Evolutionary conservation across 2,329 filamentous ascomycete genomes (phyloP), one percentile per base, ranked within the genome.

Genomic region (Epichloe coenophiala): DNA sequence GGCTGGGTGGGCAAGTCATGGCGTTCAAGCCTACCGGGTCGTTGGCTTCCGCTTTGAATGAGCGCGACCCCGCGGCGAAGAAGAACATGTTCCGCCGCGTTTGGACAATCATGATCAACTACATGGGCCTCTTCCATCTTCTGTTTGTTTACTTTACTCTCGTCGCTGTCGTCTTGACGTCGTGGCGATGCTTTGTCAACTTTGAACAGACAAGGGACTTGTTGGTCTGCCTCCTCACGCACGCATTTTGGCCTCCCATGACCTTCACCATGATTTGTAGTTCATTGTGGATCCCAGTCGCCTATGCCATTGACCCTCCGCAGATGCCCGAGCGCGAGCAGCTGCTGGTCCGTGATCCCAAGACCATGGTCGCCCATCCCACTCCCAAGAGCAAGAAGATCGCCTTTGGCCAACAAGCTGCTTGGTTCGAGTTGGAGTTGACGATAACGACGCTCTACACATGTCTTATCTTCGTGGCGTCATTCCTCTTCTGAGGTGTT

Each of bases 241-340:
- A 81, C 59, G 77, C 76, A 12, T 77, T 76, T 64, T 83, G 79
- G 79, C 78, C 78, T 5, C 79, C 79, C 79, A 0, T 81, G 42
- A 74, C 76, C 0, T 81, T 78, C 64, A 57, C 80, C 42, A 75
- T 76, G 58, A 70, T 76, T 45, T 73, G 71, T 66, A 72, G 67
- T 47, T 75, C 75, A 1, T 65, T 78, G 27, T 80, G 76, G 75
- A 77, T 72, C 0, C 80, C 80, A 0, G 69, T 84, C 44, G 68
- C 69, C 1, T 84, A 84, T 59, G 76, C 78, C 23, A 74, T 83
- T 49, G 75, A 75, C 55, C 80, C 80, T 1, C 80, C 80, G 0
- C 64, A 59, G 3, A 73, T 80, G 66, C 76, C 78, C 0, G 74
- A 79, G 35, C 71, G 80, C 15, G 74, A 81, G 59, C 70, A 78